Conservation (phyloP, 2,329 filamentous ascomycete species). For the Fusarium bulbicola region DNA sequence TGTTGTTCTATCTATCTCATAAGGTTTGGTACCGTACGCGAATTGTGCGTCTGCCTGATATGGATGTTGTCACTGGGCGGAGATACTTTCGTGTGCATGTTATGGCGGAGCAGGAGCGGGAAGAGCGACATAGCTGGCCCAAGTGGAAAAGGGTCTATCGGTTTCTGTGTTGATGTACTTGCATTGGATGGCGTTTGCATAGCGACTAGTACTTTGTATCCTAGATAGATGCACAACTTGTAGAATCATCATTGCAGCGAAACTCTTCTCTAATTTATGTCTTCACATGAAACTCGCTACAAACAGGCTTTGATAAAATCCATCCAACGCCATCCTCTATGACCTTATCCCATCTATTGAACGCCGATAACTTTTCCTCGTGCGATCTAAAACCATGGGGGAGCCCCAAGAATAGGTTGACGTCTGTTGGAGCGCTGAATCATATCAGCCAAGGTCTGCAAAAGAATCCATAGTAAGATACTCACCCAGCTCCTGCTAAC, state of each 20-base stretch:
- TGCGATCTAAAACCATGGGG: conserved; percentile 4
- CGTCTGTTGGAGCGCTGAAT: neutral
- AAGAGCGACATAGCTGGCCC: conserved; percentile 77
- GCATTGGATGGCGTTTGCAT: neutral
- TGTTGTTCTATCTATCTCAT: conserved; percentile 75
- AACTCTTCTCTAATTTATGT: neutral
- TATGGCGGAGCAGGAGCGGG: conserved; percentile 80
- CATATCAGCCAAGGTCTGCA: accelerated
- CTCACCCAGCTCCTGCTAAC: conserved; percentile 1
- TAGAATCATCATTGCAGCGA: neutral
- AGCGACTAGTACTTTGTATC: accelerated
- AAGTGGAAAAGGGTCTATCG: conserved; percentile 80
- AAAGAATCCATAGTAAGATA: neutral
- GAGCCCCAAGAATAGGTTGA: neutral
- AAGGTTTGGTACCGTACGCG: conserved; percentile 78
- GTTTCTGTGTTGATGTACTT: conserved; percentile 66
- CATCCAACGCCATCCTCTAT: neutral
- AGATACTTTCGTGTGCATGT: conserved; percentile 83
- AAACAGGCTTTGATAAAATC: neutral
- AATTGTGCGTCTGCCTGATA: conserved; percentile 73
- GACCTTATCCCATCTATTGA: neutral
- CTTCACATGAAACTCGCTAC: neutral
- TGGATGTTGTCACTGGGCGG: conserved; percentile 87
- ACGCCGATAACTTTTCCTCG: neutral
- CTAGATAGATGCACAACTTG: accelerated